phyloP scores from a whole-genome alignment of 2,329 filamentous ascomycete species.

The Arthrobotrys iridis region DNA sequence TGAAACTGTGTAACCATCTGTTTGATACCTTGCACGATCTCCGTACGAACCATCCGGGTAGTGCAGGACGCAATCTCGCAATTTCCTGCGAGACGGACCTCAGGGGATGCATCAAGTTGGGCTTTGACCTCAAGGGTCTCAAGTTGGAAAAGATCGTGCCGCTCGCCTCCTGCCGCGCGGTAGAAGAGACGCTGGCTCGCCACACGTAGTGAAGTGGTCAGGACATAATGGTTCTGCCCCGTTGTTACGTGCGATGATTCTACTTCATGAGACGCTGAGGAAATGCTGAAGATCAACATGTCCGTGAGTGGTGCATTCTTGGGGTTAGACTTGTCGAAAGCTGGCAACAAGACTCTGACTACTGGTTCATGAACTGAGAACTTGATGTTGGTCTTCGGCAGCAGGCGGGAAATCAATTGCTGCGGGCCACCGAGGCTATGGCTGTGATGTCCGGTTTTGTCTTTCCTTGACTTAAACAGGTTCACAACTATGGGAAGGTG shows the following conservation, averaged over 20 bases:
- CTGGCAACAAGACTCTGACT: slow-evolving; percentile 84
- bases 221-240: slow-evolving; percentile 84
- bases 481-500: slow-evolving; percentile 87
- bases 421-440: slow-evolving; percentile 62
- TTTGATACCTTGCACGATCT: slow-evolving; percentile 90
- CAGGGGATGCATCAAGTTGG: slow-evolving; percentile 83
- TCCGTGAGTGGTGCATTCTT: slow-evolving; percentile 83
- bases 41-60: slow-evolving; percentile 86
- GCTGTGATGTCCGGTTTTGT: slow-evolving; percentile 61
- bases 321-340: slow-evolving; percentile 70
- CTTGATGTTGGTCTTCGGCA: slow-evolving; percentile 94
- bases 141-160: slow-evolving; percentile 86
- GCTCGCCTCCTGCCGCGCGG: slow-evolving; percentile 81
- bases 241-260: slow-evolving; percentile 93
- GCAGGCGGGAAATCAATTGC: slow-evolving; percentile 82
- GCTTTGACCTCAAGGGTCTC: slow-evolving; percentile 88
- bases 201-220: slow-evolving; percentile 82
- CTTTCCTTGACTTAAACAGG: slow-evolving; percentile 68
- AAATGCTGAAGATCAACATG: slow-evolving; percentile 92
- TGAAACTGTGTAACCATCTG: slow-evolving; percentile 89
- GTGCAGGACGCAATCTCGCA: slow-evolving; percentile 87
- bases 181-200: slow-evolving; percentile 93
- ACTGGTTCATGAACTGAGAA: slow-evolving; percentile 97
- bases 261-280: slow-evolving; percentile 88
- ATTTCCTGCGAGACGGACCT: slow-evolving; percentile 81